phyloP scores from a whole-genome alignment of 371 early-diverging fungal genomes.

The Saksenaea vasiformis region DNA sequence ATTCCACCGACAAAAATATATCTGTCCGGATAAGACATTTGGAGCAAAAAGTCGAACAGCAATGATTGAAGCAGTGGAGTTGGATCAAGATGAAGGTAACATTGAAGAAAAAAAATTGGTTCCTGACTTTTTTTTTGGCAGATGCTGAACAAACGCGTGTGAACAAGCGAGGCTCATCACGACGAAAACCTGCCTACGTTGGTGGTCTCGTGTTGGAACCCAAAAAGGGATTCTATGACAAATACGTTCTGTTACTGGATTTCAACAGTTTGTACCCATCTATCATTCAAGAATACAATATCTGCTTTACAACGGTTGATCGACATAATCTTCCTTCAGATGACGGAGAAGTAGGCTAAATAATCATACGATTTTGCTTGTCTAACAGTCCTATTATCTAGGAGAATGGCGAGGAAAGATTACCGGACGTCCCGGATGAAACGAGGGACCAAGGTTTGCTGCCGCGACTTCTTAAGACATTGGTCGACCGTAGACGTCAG shows the following conservation, averaged over 20 bases:
- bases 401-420: constrained; percentile 54
- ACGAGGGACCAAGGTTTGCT: constrained; percentile 78
- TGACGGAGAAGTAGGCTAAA: constrained; percentile 3
- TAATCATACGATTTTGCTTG: constrained; percentile 1
- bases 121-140: constrained; percentile 4
- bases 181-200: constrained; percentile 91
- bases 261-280: constrained; percentile 99
- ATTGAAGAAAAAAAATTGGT: background rate
- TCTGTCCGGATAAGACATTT: constrained; percentile 86
- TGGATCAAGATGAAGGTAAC: constrained; percentile 51
- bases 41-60: constrained; percentile 22
- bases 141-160: constrained; percentile 40
- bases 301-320: constrained; percentile 98
- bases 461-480: constrained; percentile 86
- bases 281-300: constrained; percentile 99
- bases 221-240: constrained; percentile 96
- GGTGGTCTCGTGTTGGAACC: constrained; percentile 99
- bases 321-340: constrained; percentile 34
- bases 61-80: constrained; percentile 44
- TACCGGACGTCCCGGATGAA: constrained; percentile 82
- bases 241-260: constrained; percentile 95
- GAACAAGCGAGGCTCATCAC: constrained; percentile 39
- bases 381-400: background rate
- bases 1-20: constrained; percentile 88
- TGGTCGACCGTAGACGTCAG: constrained; percentile 90